Evolutionary conservation across 306 rosid genomes (phyloP), one percentile per base, ranked within the genome.

Genomic region (Acacia crassicarpa): DNA sequence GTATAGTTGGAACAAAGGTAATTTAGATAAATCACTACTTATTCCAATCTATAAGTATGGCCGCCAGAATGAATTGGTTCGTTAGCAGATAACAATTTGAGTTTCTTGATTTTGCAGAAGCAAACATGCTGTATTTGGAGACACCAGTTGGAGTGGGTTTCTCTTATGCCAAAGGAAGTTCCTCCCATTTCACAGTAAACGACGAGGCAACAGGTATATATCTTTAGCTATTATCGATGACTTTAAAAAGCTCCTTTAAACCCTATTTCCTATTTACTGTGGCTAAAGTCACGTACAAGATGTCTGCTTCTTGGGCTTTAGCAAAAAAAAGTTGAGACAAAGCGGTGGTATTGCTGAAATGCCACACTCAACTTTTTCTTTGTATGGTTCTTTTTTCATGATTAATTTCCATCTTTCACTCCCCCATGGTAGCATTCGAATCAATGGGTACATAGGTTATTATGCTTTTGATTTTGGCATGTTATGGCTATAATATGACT

Each of bases 61-160:
- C 65, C 73, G 49, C 54, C 12, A n/a, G 51, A 53, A 67, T 48
- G 45, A 62, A 67, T 62, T 74, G 62, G 43, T 72, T 77, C 66
- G 58, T 76, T 43, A 22, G 56, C 68, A 20, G 13, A 40, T 67
- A 35, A 0, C 27, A 32, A 12, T 73, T 78, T 86, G 67, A 33
- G 23, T 41, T 67, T 32, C 38, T 59, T 83, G 51, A 43, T 75
- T 38, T 63, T 84, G 46, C 81, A 92, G 97, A 88, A 69, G 97
- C 97, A 83, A 92, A 92, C 59, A 83, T 90, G 85, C 62, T 92
- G 83, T 92, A 92, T 83, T 78, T 92, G 70, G 97, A 92, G 86
- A 88, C 97, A 86, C 97, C 97, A 61, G 78, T 88, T 79, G 94
- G 97, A 77, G 97, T 92, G 78, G 97, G 97, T 9, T 92, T 92